Conservation (phyloP, 371 early-diverging fungal species). For the Entomophthora muscae region DNA sequence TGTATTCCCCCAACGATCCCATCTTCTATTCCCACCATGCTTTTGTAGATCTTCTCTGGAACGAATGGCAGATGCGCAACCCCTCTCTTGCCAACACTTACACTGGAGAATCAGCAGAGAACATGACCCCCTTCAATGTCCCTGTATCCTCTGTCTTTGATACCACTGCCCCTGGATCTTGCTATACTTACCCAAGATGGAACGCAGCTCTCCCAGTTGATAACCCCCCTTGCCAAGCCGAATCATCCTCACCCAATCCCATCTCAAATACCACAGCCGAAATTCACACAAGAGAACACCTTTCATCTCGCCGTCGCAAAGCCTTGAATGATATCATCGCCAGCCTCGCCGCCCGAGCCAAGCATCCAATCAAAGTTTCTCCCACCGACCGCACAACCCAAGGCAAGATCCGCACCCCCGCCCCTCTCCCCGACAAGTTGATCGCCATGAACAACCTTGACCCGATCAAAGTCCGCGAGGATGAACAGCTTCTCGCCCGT, state of each 20-base stretch:
- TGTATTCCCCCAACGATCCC: constrained; percentile 22
- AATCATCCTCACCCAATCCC: background rate
- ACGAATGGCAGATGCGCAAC: no score
- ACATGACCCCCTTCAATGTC: constrained; percentile 7
- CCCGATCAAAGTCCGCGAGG: background rate
- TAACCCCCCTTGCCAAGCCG: background rate
- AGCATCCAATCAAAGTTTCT: background rate
- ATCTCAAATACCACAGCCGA: no score
- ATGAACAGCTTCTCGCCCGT: background rate
- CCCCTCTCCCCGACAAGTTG: background rate
- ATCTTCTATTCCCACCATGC: constrained; percentile 40
- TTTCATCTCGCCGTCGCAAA: background rate
- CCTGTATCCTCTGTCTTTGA: constrained; percentile 7
- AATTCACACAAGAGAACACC: no score
- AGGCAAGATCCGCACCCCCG: background rate
- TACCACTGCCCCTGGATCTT: constrained; percentile 6
- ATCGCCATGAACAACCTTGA: background rate
- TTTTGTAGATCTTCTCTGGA: constrained; percentile 33
- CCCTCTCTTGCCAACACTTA: constrained; percentile 2
- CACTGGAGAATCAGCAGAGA: background rate
- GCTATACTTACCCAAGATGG: no score
- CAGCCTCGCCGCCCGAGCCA: background rate
- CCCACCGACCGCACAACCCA: background rate
- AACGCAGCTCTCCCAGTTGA: background rate
- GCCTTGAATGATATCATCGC: no score